Conservation (phyloP, 495 filamentous ascomycete genomes). For the Friedmanniomyces simplex region DNA sequence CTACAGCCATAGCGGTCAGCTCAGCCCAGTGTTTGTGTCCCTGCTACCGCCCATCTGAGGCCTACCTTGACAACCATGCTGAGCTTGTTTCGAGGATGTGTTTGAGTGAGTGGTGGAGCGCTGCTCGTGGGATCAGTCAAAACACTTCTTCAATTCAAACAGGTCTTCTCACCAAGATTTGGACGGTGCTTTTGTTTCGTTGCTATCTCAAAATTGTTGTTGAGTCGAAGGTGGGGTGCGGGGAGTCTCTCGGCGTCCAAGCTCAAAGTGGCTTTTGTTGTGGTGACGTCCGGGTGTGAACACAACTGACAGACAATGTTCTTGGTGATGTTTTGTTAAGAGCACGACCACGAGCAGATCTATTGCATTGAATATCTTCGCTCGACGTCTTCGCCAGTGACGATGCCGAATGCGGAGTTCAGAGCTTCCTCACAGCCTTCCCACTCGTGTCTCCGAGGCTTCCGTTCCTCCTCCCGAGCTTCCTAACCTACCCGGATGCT, state of each 20-base stretch:
- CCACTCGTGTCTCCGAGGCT: not conserved
- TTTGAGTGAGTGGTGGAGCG: not conserved
- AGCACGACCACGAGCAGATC: not conserved
- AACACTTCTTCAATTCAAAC: no score
- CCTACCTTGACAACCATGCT: slow-evolving; percentile 34
- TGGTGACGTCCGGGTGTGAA: not conserved
- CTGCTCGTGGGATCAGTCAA: not conserved
- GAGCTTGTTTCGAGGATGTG: not conserved
- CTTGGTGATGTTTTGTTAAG: not conserved
- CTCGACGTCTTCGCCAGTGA: not conserved
- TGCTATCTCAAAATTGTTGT: not conserved
- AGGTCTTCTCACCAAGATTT: not conserved
- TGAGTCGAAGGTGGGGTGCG: not conserved
- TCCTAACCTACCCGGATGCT: not conserved
- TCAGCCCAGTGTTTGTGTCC: not conserved
- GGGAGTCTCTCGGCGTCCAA: not conserved
- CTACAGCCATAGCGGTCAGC: slow-evolving; percentile 36
- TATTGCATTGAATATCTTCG: not conserved
- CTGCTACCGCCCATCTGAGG: not conserved
- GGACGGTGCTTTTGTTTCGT: not conserved
- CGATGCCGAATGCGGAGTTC: not conserved
- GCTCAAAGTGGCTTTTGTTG: not conserved
- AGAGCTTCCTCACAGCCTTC: not conserved
- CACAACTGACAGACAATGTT: no score
- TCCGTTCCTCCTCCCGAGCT: not conserved